Evolutionary conservation across 2,329 filamentous ascomycete genomes (phyloP).

Genomic region (Paraconiothyrium sp.): DNA sequence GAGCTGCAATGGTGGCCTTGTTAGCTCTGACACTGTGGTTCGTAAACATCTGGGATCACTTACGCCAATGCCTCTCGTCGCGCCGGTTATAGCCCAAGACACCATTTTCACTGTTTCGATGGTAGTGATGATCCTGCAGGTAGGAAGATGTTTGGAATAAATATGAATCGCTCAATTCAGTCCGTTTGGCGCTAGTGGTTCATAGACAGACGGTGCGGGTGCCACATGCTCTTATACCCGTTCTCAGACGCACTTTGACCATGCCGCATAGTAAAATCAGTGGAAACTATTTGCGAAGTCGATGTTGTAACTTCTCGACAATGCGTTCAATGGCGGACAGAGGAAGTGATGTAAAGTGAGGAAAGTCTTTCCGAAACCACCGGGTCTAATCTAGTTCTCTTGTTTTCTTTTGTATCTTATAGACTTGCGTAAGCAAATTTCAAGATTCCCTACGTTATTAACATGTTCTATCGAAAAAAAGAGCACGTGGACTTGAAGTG

Average conservation of each 20-base stretch:
- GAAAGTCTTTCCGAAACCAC: neutral
- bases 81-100: conserved; percentile 25
- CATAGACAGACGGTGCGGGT: neutral
- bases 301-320: conserved; percentile 11
- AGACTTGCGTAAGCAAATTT: too few species aligned
- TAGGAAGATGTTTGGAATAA: neutral
- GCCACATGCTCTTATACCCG: conserved; percentile 4
- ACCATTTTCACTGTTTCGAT: conserved; percentile 21
- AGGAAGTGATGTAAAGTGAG: neutral
- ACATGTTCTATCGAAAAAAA: too few species aligned
- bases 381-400: too few species aligned
- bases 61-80: conserved; percentile 27
- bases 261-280: conserved; percentile 12
- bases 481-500: neutral
- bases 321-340: conserved; percentile 2
- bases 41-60: conserved; percentile 14
- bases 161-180: neutral
- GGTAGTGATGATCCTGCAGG: conserved; percentile 13
- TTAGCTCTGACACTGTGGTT: conserved; percentile 19
- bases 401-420: too few species aligned
- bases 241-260: conserved; percentile 4
- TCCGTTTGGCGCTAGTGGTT: neutral
- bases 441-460: too few species aligned
- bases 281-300: conserved; percentile 26
- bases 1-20: conserved; percentile 17